These are phyloP conservation scores for Hansenula lynferdii DNA, from an alignment of 1,139 yeast species.

Conservation along the genomic window DNA sequence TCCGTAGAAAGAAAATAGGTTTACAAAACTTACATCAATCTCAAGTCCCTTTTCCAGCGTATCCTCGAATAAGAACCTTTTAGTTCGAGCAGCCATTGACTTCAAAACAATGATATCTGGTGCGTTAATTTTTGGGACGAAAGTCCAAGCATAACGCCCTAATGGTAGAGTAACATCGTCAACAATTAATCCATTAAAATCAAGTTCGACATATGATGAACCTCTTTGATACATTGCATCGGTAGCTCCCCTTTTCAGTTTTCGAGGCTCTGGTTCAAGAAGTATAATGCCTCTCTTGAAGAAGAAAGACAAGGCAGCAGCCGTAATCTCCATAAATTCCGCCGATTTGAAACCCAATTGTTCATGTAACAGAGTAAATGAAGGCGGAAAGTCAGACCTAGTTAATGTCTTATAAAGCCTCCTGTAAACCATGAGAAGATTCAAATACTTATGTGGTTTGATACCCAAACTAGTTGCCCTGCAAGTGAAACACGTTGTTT, in stretches of 20 bases:
- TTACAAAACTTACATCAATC: conserved; percentile 7
- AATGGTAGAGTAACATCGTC: neutral
- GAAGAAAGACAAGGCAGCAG: conserved; percentile 19
- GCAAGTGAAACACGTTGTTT: conserved; percentile 25
- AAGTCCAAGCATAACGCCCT: conserved; percentile 2
- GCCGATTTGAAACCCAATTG: conserved; percentile 13
- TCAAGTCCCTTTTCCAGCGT: conserved; percentile 11
- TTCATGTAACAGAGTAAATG: conserved; percentile 13
- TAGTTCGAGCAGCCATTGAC: neutral
- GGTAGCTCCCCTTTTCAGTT: conserved; percentile 5
- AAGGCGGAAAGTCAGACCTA: conserved; percentile 19
- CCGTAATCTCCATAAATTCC: conserved; percentile 13
- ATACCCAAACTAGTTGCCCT: conserved; percentile 19
- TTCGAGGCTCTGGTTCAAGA: conserved; percentile 12
- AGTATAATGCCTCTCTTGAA: conserved; percentile 19
- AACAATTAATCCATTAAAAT: conserved; percentile 7
- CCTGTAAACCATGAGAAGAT: conserved; percentile 25
- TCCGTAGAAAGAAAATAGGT: neutral
- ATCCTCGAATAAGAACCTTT: conserved; percentile 6
- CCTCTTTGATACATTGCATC: conserved; percentile 1
- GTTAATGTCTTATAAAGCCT: conserved; percentile 22
- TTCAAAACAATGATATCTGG: neutral
- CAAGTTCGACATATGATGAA: conserved; percentile 5
- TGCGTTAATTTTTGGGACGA: conserved; percentile 4
- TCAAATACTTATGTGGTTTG: conserved; percentile 13